A percentile compares a stretch with the other conserved stretches of the same genome.
phyloP scores from a whole-genome alignment of 495 filamentous ascomycete species.

The Aspergillus diversus region DNA sequence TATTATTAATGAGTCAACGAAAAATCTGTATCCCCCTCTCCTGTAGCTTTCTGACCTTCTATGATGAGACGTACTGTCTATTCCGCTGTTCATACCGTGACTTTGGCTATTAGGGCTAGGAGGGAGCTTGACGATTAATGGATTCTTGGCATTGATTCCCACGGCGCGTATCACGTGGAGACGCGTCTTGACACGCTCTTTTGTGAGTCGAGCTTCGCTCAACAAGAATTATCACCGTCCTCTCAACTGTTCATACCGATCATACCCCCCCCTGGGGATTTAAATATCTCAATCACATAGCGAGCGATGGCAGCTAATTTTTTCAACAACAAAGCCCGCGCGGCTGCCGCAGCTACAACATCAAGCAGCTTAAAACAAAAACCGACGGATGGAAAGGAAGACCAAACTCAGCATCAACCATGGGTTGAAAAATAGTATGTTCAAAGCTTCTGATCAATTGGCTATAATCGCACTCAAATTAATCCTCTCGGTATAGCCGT shows the following conservation, averaged over 20 bases:
- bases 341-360: slow-evolving; percentile 66
- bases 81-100: not conserved
- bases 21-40: not conserved
- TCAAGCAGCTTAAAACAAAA: slow-evolving; percentile 51
- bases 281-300: not conserved
- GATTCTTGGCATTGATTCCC: slow-evolving; percentile 17
- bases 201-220: slow-evolving; percentile 17
- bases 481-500: slow-evolving; percentile 59
- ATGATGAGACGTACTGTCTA: not conserved
- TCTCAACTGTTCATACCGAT: not conserved
- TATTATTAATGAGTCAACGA: slow-evolving; percentile 18
- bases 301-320: slow-evolving; percentile 65
- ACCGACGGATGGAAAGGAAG: slow-evolving; percentile 63
- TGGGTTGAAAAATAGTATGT: slow-evolving; percentile 99
- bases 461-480: not conserved
- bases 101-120: not conserved
- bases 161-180: slow-evolving; percentile 44
- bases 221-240: slow-evolving; percentile 6
- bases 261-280: not conserved
- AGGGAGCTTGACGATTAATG: slow-evolving; percentile 4
- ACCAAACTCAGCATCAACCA: slow-evolving; percentile 72
- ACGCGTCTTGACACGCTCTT: slow-evolving; percentile 40
- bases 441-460: not conserved
- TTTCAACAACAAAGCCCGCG: slow-evolving; percentile 93
- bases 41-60: too few species aligned